Percentiles rank a stretch among this genome's conserved stretches.
Evolutionary conservation across 306 rosid genomes (phyloP).

Genomic region (Ammopiptanthus mongolicus): DNA sequence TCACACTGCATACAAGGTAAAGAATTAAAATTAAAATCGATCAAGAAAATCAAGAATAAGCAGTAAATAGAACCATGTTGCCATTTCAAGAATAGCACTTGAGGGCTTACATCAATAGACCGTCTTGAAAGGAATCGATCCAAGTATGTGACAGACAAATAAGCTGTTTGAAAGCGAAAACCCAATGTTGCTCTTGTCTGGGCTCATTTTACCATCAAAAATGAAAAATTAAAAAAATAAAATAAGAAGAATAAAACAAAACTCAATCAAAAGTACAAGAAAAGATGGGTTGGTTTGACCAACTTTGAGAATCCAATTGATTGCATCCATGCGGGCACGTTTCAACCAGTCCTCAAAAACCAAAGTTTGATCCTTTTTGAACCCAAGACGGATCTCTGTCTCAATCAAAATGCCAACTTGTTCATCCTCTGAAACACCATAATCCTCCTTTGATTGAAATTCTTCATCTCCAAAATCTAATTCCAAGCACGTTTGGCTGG

Average conservation of each 20-base stretch:
- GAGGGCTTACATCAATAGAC: constrained; percentile 52
- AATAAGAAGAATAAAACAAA: background rate
- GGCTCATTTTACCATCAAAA: background rate
- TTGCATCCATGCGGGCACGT: constrained; percentile 56
- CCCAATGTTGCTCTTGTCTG: constrained; percentile 66
- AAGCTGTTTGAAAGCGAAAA: constrained; percentile 72
- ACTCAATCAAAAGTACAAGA: constrained; percentile 15
- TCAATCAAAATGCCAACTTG: constrained; percentile 38
- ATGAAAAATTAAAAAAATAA: background rate
- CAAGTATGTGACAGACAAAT: constrained; percentile 68
- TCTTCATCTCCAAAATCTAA: constrained; percentile 31
- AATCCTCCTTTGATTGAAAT: constrained; percentile 6
- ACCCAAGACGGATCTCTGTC: constrained; percentile 46
- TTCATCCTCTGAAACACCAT: constrained; percentile 41
- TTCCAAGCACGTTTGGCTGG: constrained; percentile 30
- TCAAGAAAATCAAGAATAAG: background rate
- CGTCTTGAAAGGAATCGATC: constrained; percentile 66
- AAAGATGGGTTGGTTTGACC: constrained; percentile 22
- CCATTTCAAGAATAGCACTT: background rate
- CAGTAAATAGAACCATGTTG: background rate
- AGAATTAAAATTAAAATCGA: background rate
- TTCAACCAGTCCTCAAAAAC: constrained; percentile 34
- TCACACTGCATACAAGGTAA: constrained; percentile 46
- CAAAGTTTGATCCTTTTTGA: constrained; percentile 33
- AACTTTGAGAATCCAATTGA: constrained; percentile 76